Evolutionary conservation across 176 grass and related monocot genomes (phyloP).

Genomic region (Eleusine indica): DNA sequence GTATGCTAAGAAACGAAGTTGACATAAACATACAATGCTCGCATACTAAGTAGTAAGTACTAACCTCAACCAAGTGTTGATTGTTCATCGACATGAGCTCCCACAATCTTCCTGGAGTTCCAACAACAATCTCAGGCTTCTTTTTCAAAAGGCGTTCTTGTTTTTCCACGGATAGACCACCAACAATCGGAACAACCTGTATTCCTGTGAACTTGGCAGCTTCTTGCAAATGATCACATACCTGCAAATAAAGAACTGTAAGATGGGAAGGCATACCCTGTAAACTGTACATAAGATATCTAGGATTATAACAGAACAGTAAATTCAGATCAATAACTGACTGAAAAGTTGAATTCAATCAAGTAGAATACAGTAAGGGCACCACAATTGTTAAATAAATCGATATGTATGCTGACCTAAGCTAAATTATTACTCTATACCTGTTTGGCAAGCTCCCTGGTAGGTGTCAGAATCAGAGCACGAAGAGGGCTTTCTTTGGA

Average conservation of each 20-base stretch:
- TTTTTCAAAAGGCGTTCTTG: slow-evolving; percentile 77
- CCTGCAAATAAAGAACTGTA: slow-evolving; percentile 42
- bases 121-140: slow-evolving; percentile 81
- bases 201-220: slow-evolving; percentile 69
- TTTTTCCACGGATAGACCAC: slow-evolving; percentile 83
- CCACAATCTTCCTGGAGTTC: slow-evolving; percentile 85
- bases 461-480: slow-evolving; percentile 81
- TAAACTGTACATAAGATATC: not conserved
- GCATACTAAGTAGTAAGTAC: slow-evolving; percentile 29
- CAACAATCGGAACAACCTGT: slow-evolving; percentile 73
- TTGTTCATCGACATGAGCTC: slow-evolving; percentile 85
- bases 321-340: not conserved
- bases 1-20: not conserved
- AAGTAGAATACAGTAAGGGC: not conserved
- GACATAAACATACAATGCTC: slow-evolving; percentile 8
- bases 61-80: slow-evolving; percentile 69
- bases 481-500: slow-evolving; percentile 57
- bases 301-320: not conserved
- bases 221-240: slow-evolving; percentile 79
- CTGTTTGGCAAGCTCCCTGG: slow-evolving; percentile 92
- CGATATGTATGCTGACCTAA: not conserved
- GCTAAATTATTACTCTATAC: slow-evolving; percentile 36
- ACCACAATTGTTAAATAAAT: not conserved
- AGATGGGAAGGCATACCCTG: not conserved
- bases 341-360: not conserved